Evolutionary conservation across 2,329 filamentous ascomycete genomes (phyloP), one percentile per base, ranked within the genome.

Genomic region (Rhytidhysteron rufulum): DNA sequence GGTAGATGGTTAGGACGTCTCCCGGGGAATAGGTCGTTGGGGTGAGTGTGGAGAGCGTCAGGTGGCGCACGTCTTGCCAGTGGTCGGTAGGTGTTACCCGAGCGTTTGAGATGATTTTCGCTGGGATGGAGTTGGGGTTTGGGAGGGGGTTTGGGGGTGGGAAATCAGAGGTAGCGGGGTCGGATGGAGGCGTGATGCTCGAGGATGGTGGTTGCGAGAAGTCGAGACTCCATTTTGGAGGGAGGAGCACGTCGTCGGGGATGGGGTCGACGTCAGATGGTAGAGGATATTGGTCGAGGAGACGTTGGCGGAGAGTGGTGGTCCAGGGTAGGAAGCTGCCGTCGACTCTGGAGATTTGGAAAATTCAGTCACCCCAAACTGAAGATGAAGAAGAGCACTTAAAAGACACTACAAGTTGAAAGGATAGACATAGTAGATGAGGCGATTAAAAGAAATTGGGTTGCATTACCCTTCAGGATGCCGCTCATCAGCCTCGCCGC

Each of bases 21-120:
- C 91, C 90, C 0, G 93, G 89, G 1, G 58, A 60, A 54, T 83
- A 85, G 33, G 62, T 69, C 60, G 68, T 63, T 2, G 57, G 49
- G 33, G 55, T 59, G 3, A 66, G 53, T 10, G 72, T 65, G 9
- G 60, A 72, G 11, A 97, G 72, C 2, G 72, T 75, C n/a, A 96
- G 66, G 38, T 86, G 79, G 0, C 93, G 85, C 32, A 97, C 91
- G 68, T 98, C 93, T 69, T 98, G 93, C 83, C 88, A 96, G 67
- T 98, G 93, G 2, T 72, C 70, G 1, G 63, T 35, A 0, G 90
- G 82, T 0, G 93, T 98, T 5, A 95, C 64, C 13, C 90, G 79
- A 15, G 71, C 63, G 57, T 95, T 95, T n/a, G 67, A 61, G 1
- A 71, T 55, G 1, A 98, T 60, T 0, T 65, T 75, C 7, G 83